Evolutionary conservation across 345 rosid species (phyloP).

Genomic region (Sonneratia caseolaris): DNA sequence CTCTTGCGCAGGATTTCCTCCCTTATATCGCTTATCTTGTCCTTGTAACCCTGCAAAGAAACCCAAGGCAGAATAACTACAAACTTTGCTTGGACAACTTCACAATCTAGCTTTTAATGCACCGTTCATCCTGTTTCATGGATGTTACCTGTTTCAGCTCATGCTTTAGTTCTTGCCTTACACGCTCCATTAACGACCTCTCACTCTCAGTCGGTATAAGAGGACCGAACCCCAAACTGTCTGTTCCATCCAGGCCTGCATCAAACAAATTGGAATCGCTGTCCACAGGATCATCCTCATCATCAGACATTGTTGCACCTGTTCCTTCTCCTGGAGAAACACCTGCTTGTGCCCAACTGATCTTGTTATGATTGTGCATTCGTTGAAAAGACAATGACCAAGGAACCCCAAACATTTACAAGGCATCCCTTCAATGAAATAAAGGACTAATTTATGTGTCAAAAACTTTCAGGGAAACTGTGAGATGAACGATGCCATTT

Average conservation of each 20-base stretch:
- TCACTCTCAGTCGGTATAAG: constrained; percentile 92
- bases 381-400: not conserved
- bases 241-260: constrained; percentile 59
- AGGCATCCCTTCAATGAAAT: not conserved
- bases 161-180: constrained; percentile 90
- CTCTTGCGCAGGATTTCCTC: constrained; percentile 97
- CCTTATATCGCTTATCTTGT: constrained; percentile 82
- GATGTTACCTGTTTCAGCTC: constrained; percentile 77
- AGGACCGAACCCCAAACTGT: constrained; percentile 89
- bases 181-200: constrained; percentile 95
- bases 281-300: constrained; percentile 89
- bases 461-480: not conserved
- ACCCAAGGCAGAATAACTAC: not conserved
- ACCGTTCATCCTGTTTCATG: not conserved
- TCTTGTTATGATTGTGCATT: not conserved
- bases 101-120: not conserved
- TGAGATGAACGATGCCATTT: not conserved
- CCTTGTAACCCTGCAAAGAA: constrained; percentile 73
- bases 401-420: not conserved
- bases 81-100: not conserved
- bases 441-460: not conserved
- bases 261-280: constrained; percentile 77
- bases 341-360: constrained; percentile 33
- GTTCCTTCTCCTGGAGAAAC: constrained; percentile 94
- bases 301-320: constrained; percentile 97